These are phyloP conservation scores for Diutina mesorugosa DNA, from an alignment of 1,139 yeast species.

Conservation along the genomic window DNA sequence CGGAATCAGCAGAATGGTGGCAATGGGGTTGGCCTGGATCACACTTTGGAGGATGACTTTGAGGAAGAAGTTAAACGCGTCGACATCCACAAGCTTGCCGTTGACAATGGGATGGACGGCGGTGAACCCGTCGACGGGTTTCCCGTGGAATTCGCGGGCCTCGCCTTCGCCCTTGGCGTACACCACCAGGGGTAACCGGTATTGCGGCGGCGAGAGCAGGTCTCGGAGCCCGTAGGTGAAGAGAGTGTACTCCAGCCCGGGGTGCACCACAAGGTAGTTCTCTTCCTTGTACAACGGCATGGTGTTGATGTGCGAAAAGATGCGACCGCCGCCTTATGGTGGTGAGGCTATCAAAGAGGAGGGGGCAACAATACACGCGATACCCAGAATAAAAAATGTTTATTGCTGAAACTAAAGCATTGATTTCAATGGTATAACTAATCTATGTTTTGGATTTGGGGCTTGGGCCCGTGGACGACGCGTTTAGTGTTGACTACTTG, in stretches of 20 bases:
- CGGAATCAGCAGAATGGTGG: slow-evolving; percentile 34
- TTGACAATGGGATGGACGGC: slow-evolving; percentile 50
- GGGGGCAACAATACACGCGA: no score
- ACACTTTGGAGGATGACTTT: slow-evolving; percentile 48
- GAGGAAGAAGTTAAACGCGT: slow-evolving; percentile 60
- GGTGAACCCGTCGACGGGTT: slow-evolving; percentile 13
- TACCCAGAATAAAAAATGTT: no score
- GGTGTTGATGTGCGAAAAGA: background rate
- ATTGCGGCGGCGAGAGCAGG: slow-evolving; percentile 63
- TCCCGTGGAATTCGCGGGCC: slow-evolving; percentile 28
- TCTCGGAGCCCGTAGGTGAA: slow-evolving; percentile 79
- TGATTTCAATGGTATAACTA: no score
- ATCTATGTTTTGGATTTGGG: no score
- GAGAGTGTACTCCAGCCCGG: slow-evolving; percentile 67
- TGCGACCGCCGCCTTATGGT: background rate
- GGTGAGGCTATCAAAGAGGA: background rate
- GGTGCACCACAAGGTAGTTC: slow-evolving; percentile 53
- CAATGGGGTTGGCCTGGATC: slow-evolving; percentile 34
- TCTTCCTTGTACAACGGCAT: slow-evolving; percentile 57
- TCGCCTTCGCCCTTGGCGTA: slow-evolving; percentile 28
- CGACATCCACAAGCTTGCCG: slow-evolving; percentile 53
- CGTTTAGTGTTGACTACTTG: no score
- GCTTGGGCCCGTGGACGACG: no score
- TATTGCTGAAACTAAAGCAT: no score
- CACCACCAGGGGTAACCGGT: slow-evolving; percentile 64